A percentile compares a stretch with the other conserved stretches of the same genome.
These are phyloP conservation scores for Acmispon strigosus DNA, from an alignment of 306 rosid species.

Conservation along the genomic window DNA sequence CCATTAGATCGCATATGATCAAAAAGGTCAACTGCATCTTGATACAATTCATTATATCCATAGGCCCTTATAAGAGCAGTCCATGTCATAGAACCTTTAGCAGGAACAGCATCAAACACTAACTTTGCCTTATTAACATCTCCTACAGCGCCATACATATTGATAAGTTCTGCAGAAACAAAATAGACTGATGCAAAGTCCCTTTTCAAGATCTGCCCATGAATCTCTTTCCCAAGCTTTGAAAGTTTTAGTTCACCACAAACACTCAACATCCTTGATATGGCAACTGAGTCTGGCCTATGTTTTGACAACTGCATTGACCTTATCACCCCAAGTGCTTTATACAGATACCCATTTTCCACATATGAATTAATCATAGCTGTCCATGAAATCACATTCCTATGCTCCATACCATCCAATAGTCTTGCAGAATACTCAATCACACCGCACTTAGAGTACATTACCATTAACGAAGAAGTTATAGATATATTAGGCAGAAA, in stretches of 20 bases:
- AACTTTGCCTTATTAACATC: conserved; percentile 37
- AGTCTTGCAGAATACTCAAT: conserved; percentile 47
- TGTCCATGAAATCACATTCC: conserved; percentile 71
- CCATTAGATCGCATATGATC: conserved; percentile 41
- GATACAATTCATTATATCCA: conserved; percentile 40
- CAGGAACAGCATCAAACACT: conserved; percentile 44
- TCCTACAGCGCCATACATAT: conserved; percentile 60
- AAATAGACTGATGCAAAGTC: conserved; percentile 41
- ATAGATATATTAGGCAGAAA: conserved; percentile 67
- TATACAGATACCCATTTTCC: conserved; percentile 34
- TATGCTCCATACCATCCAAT: conserved; percentile 45
- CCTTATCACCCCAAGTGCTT: conserved; percentile 56
- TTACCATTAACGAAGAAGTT: conserved; percentile 60
- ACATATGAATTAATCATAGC: conserved; percentile 66
- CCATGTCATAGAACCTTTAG: conserved; percentile 78
- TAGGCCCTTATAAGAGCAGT: conserved; percentile 70
- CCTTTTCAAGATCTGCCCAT: conserved; percentile 62
- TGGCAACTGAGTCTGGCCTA: conserved; percentile 62
- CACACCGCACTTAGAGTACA: conserved; percentile 65
- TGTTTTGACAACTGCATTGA: conserved; percentile 60
- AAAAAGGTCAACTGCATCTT: conserved; percentile 51
- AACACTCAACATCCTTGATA: conserved; percentile 50
- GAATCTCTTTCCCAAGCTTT: conserved; percentile 74
- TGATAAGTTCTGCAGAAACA: conserved; percentile 57
- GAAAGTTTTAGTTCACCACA: conserved; percentile 41